A percentile compares a stretch with the other conserved stretches of the same genome.
These are phyloP conservation scores for Sclerotinia trifoliorum DNA, from an alignment of 2,329 filamentous ascomycete genomes.

Conservation along the genomic window DNA sequence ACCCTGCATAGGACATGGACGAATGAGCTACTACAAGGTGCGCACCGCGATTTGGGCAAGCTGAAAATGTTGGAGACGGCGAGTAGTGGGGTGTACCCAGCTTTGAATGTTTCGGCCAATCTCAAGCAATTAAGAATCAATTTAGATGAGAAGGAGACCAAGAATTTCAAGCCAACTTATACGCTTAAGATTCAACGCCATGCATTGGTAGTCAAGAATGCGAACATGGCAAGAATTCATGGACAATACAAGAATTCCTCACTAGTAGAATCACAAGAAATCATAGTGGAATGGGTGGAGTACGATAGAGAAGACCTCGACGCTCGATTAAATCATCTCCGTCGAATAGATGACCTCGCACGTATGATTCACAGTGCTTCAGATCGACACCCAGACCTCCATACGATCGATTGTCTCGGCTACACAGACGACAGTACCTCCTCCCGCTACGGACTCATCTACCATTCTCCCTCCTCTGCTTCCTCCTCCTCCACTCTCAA, in stretches of 20 bases:
- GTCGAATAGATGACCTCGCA: conserved; percentile 49
- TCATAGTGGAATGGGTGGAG: conserved; percentile 48
- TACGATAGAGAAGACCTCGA: conserved; percentile 45
- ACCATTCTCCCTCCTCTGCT: conserved; percentile 40
- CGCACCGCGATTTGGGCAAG: conserved; percentile 45
- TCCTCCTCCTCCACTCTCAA: conserved; percentile 44
- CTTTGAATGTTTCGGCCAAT: conserved; percentile 45
- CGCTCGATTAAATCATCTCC: conserved; percentile 46
- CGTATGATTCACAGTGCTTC: conserved; percentile 50
- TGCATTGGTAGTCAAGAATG: conserved; percentile 36
- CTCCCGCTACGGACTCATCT: conserved; percentile 47
- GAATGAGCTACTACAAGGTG: conserved; percentile 48
- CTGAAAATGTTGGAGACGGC: conserved; percentile 46
- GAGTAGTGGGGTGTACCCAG: conserved; percentile 45
- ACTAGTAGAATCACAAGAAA: conserved; percentile 35
- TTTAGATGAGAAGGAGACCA: conserved; percentile 45
- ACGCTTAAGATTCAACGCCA: conserved; percentile 44
- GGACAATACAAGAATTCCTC: conserved; percentile 41
- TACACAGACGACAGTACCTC: conserved; percentile 46
- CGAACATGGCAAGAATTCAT: conserved; percentile 35
- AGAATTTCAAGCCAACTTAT: conserved; percentile 46
- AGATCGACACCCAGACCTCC: conserved; percentile 43
- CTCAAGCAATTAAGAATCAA: conserved; percentile 50
- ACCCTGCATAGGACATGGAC: conserved; percentile 49
- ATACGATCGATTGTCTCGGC: conserved; percentile 44